Percentiles rank a stretch among this genome's conserved stretches.
Conservation (phyloP, 345 rosid genomes). For the Euphorbia pulcherrima region DNA sequence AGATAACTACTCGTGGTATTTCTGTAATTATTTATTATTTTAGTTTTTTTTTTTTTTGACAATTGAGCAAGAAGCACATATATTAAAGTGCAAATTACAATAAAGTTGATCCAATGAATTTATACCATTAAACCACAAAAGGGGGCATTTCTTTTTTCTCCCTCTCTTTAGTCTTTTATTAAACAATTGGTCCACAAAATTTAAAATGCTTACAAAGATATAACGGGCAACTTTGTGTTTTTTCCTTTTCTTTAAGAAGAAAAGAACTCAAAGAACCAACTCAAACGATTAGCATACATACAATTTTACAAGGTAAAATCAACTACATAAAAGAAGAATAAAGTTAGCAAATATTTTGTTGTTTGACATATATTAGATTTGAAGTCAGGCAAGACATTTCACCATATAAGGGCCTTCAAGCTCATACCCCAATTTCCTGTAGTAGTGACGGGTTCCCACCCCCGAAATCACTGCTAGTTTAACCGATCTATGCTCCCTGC, state of each 20-base stretch:
- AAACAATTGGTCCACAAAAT: no score
- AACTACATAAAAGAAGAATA: not conserved
- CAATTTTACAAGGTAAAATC: not conserved
- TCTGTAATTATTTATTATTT: no score
- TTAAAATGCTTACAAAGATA: no score
- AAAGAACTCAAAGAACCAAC: not conserved
- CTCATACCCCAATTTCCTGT: constrained; percentile 83
- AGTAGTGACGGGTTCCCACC: constrained; percentile 94
- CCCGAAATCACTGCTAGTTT: constrained; percentile 91
- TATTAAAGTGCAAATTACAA: no score
- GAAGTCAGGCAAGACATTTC: constrained; percentile 48
- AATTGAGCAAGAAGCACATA: no score
- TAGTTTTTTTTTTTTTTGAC: no score
- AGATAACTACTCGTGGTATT: no score
- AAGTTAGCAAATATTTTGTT: constrained; percentile 16
- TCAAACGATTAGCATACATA: constrained; percentile 1
- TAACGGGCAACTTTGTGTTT: not conserved
- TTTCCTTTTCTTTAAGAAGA: not conserved
- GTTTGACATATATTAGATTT: not conserved
- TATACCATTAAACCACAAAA: no score
- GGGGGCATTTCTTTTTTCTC: no score
- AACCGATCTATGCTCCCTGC: constrained; percentile 72
- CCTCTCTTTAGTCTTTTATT: no score
- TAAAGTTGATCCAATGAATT: no score
- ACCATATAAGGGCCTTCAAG: constrained; percentile 99